Evolutionary conservation across 257 asterid genomes (phyloP), one percentile per base, ranked within the genome.

Genomic region (Gentiana macrophylla): DNA sequence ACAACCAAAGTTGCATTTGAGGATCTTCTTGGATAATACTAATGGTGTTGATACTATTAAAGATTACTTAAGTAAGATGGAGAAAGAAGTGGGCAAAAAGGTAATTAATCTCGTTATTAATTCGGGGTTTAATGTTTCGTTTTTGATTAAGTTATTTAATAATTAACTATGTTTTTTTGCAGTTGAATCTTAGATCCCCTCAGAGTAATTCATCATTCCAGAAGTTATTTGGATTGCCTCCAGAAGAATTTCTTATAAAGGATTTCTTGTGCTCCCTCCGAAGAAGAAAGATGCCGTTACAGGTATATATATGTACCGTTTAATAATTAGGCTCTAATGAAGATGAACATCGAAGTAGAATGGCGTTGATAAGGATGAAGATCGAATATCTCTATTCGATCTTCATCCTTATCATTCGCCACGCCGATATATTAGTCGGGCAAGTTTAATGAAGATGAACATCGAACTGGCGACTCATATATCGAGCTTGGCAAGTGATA

Each of bases 11-110:
- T 65, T 90, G 80, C 95, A 84, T 76, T 68, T 86, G 67, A 71
- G 98, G 62, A 80, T 90, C 55, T 86, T 86, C 69, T 67, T 90
- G 79, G 91, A 90, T 70, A 86, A 90, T 56, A 86, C 76, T 49
- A 90, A 90, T 37, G 98, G 98, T 54, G 84, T 82, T 12, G 98
- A 84, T 49, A 86, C 98, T 11, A 81, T 86, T 24, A 78, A 84
- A 80, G 98, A 86, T 67, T 84, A 86, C 69, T 77, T 90, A 47
- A 78, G 84, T 8, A 84, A 76, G 72, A 76, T 90, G 81, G 98
- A 80, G 69, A 82, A 84, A 69, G 98, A 86, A 77, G 92, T 84
- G 12, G 98, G 98, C 51, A 90, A 84, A 68, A 90, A 90, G 91
- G 98, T 90, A 79, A 33, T 41, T 6, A 13, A 1, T 44, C 38